Conservation (phyloP, 306 rosid genomes). For the Albizia julibrissin region DNA sequence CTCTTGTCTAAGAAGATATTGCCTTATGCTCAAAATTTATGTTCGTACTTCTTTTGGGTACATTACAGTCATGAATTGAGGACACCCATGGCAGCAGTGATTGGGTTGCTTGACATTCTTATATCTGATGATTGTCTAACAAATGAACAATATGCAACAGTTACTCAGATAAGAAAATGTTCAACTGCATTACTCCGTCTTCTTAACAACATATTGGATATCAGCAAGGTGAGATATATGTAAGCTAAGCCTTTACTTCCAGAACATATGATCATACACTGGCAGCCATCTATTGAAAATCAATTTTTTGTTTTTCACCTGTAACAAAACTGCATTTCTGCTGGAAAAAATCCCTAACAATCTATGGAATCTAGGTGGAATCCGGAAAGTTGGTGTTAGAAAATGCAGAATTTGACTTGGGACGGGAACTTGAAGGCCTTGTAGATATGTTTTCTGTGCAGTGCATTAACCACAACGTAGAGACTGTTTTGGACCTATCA, state of each 20-base stretch:
- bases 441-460: slow-evolving; percentile 99
- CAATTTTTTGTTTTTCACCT: background rate
- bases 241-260: slow-evolving; percentile 18
- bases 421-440: slow-evolving; percentile 97
- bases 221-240: slow-evolving; percentile 74
- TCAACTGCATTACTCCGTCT: slow-evolving; percentile 96
- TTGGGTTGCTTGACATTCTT: slow-evolving; percentile 95
- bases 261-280: background rate
- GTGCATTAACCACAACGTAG: slow-evolving; percentile 94
- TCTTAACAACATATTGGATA: slow-evolving; percentile 93
- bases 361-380: slow-evolving; percentile 67
- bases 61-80: slow-evolving; percentile 87
- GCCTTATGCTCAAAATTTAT: slow-evolving; percentile 10
- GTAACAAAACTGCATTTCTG: background rate
- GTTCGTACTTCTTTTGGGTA: slow-evolving; percentile 29
- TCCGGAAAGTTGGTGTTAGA: slow-evolving; percentile 96
- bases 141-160: slow-evolving; percentile 87
- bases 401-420: slow-evolving; percentile 91
- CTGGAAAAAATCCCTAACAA: slow-evolving; percentile 29
- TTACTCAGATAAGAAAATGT: slow-evolving; percentile 93
- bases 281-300: background rate
- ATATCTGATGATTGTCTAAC: slow-evolving; percentile 95
- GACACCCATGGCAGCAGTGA: slow-evolving; percentile 99
- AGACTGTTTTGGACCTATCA: slow-evolving; percentile 88
- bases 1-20: slow-evolving; percentile 3